Conservation (phyloP, 1,284 basidiomycete genomes). For the Papiliotrema flavescens region DNA sequence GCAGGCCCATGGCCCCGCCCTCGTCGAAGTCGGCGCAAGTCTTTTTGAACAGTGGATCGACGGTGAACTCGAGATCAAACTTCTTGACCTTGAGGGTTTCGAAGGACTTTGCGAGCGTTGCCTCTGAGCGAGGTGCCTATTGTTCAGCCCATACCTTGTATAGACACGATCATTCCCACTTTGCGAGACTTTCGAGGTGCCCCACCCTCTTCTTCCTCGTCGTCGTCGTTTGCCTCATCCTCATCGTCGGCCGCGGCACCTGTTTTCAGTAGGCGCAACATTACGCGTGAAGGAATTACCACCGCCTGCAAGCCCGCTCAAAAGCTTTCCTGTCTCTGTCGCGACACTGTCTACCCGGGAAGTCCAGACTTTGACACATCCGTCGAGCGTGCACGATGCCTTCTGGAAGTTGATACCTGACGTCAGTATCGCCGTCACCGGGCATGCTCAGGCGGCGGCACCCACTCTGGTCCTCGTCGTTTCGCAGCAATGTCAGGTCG, state of each 20-base stretch:
- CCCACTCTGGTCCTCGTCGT: conserved; percentile 70
- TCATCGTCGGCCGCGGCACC: conserved; percentile 1
- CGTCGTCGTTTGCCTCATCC: conserved; percentile 27
- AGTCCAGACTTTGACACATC: conserved; percentile 99
- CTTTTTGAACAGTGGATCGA: conserved; percentile 96
- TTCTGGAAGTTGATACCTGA: conserved; percentile 94
- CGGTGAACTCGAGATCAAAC: conserved; percentile 88
- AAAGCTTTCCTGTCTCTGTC: conserved; percentile 91
- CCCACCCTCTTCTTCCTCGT: conserved; percentile 49
- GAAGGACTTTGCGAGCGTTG: conserved; percentile 80
- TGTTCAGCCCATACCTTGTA: not conserved
- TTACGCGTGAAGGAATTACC: conserved; percentile 12
- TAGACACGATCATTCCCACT: conserved; percentile 12
- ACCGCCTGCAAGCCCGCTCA: conserved; percentile 77
- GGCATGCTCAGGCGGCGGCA: too few relatives aligned
- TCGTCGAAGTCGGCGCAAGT: conserved; percentile 98
- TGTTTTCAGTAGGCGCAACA: not conserved
- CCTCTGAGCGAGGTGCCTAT: conserved; percentile 58
- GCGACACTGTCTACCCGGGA: conserved; percentile 95
- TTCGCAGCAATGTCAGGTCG: conserved; percentile 94
- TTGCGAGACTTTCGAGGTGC: conserved; percentile 36
- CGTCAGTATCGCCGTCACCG: not conserved
- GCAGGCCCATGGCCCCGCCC: conserved; percentile 87
- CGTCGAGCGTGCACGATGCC: conserved; percentile 94
- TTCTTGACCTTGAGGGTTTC: conserved; percentile 85